Percentiles rank a stretch among this genome's conserved stretches.
Evolutionary conservation across 1,139 yeast species (phyloP).

Genomic region (Geotrichum aggregatum): DNA sequence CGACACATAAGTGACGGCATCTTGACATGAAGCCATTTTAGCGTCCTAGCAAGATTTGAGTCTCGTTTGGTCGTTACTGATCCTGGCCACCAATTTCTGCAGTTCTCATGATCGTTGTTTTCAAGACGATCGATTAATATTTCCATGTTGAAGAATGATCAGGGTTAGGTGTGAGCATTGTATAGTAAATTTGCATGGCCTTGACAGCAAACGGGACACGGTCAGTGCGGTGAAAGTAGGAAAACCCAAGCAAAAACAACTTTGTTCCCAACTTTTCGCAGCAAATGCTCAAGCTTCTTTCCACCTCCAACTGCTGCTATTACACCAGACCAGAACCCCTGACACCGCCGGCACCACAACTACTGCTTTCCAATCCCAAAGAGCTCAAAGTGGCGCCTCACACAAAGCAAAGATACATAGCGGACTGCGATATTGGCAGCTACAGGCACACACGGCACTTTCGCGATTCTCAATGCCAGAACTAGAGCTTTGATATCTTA

Average conservation of each 20-base stretch:
- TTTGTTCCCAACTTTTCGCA: neutral
- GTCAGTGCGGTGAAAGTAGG: neutral
- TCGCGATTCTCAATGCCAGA: neutral
- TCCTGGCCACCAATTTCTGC: neutral
- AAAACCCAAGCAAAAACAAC: neutral
- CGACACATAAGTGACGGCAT: constrained; percentile 30
- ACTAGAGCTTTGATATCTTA: neutral
- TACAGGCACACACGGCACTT: neutral
- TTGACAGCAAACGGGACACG: neutral
- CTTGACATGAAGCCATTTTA: constrained; percentile 1
- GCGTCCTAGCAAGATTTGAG: neutral
- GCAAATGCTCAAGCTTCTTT: neutral
- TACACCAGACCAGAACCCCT: neutral
- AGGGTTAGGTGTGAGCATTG: constrained; percentile 9
- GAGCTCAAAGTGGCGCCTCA: neutral
- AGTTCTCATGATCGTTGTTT: neutral
- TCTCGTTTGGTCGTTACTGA: neutral
- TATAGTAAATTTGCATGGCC: neutral
- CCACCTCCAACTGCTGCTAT: neutral
- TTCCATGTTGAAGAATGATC: neutral
- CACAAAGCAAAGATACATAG: neutral
- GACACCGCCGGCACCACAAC: constrained; percentile 1
- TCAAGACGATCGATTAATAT: too few species aligned
- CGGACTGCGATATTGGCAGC: too few species aligned
- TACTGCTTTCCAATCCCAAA: too few species aligned